Base-by-base conservation (phyloP, 805 yeast genomes). In the Suhomyces vadensis region DNA sequence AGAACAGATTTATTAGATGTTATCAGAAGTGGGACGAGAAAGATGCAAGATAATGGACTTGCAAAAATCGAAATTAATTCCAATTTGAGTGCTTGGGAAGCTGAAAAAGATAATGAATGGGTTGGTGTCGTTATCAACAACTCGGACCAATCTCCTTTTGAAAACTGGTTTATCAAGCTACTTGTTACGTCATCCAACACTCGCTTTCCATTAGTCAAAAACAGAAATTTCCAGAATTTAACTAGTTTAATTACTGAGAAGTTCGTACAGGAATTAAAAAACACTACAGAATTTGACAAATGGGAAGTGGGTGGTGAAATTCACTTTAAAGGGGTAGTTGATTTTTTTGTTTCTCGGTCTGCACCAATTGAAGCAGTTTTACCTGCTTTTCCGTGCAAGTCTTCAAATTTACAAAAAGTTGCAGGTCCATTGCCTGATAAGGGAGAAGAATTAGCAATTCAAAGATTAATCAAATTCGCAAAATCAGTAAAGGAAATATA, bases 341-440 rank as follows among this genome's bases (percentile, higher is more conserved):
- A 65, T 22, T 78, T 73, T 54, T 81, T 77, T 54, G 78, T 81
- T 19, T 66, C 73, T 31, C 68, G 80, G 55, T 63, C 67, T 49
- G 43, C 71, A 23, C 71, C 69, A 31, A 69, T 81, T 48, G 81
- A 79, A 57, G 77, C 81, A 10, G 81, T 79, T 6, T 62, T 81
- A 40, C 85, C 85, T 5, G 85, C 85, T 0, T 81, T 81, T 48
- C 85, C 85, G 7, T 80, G 85, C 53, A 81, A 80, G 55, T 77
- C 83, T 0, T 78, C 83, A n/a, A 81, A 81, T 51, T 43, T 56
- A 23, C 68, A 74, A 26, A 81, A 81, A 53, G 85, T 80, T 3
- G 64, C 69, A 27, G 73, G 77, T 5, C 46, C 55, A 14, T 54
- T 58, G 35, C 85, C 85, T 5, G 85, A 81, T 51, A 73, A 72